Evolutionary conservation across 805 yeast genomes (phyloP), one percentile per base, ranked within the genome.

Genomic region (Ogataea haglerorum): DNA sequence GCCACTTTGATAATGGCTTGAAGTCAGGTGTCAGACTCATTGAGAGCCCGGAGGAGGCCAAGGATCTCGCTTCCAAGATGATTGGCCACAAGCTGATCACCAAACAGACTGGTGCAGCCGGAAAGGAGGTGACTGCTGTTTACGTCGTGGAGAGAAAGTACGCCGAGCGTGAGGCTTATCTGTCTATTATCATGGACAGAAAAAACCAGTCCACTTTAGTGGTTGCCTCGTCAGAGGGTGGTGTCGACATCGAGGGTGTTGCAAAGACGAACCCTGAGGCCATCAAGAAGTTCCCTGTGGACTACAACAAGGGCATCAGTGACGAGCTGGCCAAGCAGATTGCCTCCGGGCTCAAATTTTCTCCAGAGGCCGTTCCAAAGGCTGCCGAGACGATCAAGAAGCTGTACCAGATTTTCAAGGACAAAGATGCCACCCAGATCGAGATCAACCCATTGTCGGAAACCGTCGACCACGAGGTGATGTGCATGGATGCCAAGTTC

Each of bases 191-290:
- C 55, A 78, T 90, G 85, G 98, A 93, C 76, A 88, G 99, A 73
- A 77, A 81, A 54, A 77, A 83, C 53, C 95, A 90, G 70, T 73
- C 78, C 54, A 96, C 98, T 46, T 75, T 93, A 70, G 85, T 93
- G 61, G 96, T 93, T 51, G 96, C 96, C 36, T 89, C 97, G 24
- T 74, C 95, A 49, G 93, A 93, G 72, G 99, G 99, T 73, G 99
- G 99, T 75, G 90, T 93, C 95, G 96, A 93, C 72, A 93, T 93
- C 61, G 99, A 93, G 76, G 96, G 95, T 65, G 98, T 93, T 55
- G 99, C 99, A 47, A 82, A 82, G 54, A 80, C 76, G 56, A 82
- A 78, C 67, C 99, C 99, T 40, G 79, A 78, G 43, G 95, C 95
- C 54, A 93, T 93, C 72, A 83, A 87, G 71, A 82, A 91, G 52